A percentile compares a stretch with the other conserved stretches of the same genome.
Evolutionary conservation across 2,329 filamentous ascomycete genomes (phyloP).

Genomic region (Chaetoscypha palmicola): DNA sequence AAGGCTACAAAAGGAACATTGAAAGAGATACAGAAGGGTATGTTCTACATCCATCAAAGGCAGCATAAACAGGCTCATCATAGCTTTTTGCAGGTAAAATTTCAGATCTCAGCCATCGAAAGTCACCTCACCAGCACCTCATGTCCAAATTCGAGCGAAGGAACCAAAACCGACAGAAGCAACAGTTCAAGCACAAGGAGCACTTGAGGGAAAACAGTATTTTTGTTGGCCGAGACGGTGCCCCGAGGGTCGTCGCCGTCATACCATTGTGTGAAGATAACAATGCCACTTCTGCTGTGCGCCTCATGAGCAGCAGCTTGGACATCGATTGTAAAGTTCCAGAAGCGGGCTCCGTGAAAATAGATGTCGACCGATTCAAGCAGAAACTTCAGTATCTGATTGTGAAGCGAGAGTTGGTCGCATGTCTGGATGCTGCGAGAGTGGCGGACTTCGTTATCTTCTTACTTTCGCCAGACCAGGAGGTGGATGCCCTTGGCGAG

Average conservation of each 20-base stretch:
- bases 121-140: slow-evolving; percentile 89
- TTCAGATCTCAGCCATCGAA: slow-evolving; percentile 64
- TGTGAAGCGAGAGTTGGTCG: slow-evolving; percentile 63
- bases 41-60: slow-evolving; percentile 41
- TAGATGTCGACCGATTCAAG: slow-evolving; percentile 84
- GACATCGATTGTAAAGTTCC: slow-evolving; percentile 65
- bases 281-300: slow-evolving; percentile 60
- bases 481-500: slow-evolving; percentile 81
- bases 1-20: slow-evolving; percentile 83
- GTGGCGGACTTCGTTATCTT: slow-evolving; percentile 89
- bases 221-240: slow-evolving; percentile 80
- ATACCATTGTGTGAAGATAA: slow-evolving; percentile 73
- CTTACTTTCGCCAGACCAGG: slow-evolving; percentile 71
- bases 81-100: slow-evolving; percentile 60
- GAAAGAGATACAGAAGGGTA: slow-evolving; percentile 68
- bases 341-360: slow-evolving; percentile 51
- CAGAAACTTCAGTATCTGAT: slow-evolving; percentile 86
- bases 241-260: slow-evolving; percentile 80
- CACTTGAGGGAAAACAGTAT: slow-evolving; percentile 72
- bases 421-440: slow-evolving; percentile 77
- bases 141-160: slow-evolving; percentile 95
- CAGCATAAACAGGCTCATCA: background rate
- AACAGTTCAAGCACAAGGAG: slow-evolving; percentile 75
- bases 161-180: slow-evolving; percentile 90
- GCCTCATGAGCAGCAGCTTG: slow-evolving; percentile 67